Evolutionary conservation across 148 eudicot genomes (phyloP).

Genomic region (Diospyros lotus): DNA sequence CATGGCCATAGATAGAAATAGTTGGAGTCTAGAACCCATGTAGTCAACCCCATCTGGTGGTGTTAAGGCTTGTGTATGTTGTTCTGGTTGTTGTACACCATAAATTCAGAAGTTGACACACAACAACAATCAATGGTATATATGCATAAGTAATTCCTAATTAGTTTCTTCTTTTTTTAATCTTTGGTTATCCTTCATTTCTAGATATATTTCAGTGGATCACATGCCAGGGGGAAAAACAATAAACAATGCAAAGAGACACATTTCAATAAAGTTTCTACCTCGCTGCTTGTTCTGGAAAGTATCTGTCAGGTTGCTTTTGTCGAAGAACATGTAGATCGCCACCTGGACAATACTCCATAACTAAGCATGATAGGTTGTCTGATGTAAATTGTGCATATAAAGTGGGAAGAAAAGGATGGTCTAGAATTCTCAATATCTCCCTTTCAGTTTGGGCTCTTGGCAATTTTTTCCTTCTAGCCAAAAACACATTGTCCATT

Average conservation of each 20-base stretch:
- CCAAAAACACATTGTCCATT: slow-evolving; percentile 92
- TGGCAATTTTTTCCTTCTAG: slow-evolving; percentile 69
- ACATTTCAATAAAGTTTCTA: slow-evolving; percentile 20
- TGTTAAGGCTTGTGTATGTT: no score
- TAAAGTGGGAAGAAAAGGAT: slow-evolving; percentile 92
- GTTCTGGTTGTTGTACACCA: no score
- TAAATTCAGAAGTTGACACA: not conserved
- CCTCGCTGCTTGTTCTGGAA: slow-evolving; percentile 94
- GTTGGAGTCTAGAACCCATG: no score
- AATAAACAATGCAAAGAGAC: not conserved
- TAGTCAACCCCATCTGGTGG: no score
- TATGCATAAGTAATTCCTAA: not conserved
- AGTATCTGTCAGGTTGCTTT: slow-evolving; percentile 80
- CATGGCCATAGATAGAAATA: no score
- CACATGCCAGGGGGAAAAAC: not conserved
- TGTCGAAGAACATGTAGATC: slow-evolving; percentile 92
- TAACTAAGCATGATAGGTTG: slow-evolving; percentile 82
- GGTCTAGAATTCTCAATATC: slow-evolving; percentile 84
- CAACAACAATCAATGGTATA: not conserved
- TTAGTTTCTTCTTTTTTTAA: not conserved
- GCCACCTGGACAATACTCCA: slow-evolving; percentile 99
- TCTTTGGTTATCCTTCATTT: not conserved
- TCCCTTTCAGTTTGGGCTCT: slow-evolving; percentile 93
- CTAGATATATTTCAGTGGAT: not conserved
- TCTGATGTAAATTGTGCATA: slow-evolving; percentile 85